These are phyloP conservation scores for Lentinula aciculospora DNA, from an alignment of 768 basidiomycete genomes.

Conservation along the genomic window DNA sequence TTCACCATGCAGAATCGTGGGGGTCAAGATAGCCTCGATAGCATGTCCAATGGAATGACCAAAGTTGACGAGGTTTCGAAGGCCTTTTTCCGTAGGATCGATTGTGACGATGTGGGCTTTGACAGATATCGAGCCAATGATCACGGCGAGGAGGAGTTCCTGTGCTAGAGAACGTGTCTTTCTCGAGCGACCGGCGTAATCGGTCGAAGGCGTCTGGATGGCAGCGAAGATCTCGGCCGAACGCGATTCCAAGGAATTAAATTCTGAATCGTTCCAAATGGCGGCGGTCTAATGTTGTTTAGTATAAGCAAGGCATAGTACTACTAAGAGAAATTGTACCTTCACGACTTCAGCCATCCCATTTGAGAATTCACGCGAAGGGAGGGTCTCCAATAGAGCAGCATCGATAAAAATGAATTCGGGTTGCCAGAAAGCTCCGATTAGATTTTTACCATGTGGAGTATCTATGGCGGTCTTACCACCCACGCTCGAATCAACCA, in stretches of 20 bases:
- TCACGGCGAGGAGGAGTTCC: slow-evolving; percentile 82
- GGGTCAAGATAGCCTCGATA: slow-evolving; percentile 90
- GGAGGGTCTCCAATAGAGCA: slow-evolving; percentile 91
- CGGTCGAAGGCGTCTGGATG: slow-evolving; percentile 63
- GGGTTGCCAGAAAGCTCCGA: slow-evolving; percentile 98
- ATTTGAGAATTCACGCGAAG: slow-evolving; percentile 91
- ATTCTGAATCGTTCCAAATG: slow-evolving; percentile 95
- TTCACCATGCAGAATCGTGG: slow-evolving; percentile 88
- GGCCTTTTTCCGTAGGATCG: slow-evolving; percentile 93
- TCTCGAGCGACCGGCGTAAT: slow-evolving; percentile 51
- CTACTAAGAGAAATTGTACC: slow-evolving; percentile 32
- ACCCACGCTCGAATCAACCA: slow-evolving; percentile 98
- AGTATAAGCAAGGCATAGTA: neutral
- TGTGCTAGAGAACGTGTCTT: slow-evolving; percentile 70
- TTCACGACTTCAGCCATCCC: slow-evolving; percentile 99
- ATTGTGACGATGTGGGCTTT: slow-evolving; percentile 97
- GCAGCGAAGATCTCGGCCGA: slow-evolving; percentile 83
- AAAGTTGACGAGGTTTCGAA: slow-evolving; percentile 98
- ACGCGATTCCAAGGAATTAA: slow-evolving; percentile 81
- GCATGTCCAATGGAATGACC: slow-evolving; percentile 99
- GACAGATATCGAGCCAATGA: slow-evolving; percentile 89
- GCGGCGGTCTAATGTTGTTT: slow-evolving; percentile 76
- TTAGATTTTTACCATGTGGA: slow-evolving; percentile 95
- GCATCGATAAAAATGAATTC: slow-evolving; percentile 97
- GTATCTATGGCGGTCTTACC: slow-evolving; percentile 99